Percentiles rank a stretch among this genome's conserved stretches.
These are phyloP conservation scores for Xanthoconium separans DNA, from an alignment of 1,284 basidiomycete genomes.

Conservation along the genomic window DNA sequence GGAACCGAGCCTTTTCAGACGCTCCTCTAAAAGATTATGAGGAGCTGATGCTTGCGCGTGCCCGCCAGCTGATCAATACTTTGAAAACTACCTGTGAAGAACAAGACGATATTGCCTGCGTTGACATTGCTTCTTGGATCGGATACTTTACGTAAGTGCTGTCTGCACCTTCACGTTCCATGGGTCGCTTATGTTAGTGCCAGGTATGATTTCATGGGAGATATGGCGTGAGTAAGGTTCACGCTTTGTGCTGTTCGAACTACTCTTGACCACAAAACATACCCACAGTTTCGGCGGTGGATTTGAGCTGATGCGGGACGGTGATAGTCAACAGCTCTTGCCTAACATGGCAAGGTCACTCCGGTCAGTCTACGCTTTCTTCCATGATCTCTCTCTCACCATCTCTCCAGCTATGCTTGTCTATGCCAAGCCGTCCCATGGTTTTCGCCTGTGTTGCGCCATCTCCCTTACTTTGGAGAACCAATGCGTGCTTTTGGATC, in stretches of 20 bases:
- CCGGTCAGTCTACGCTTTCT: constrained; percentile 15
- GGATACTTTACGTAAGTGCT: constrained; percentile 21
- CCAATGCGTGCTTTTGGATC: constrained; percentile 22
- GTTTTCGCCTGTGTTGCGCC: constrained; percentile 27
- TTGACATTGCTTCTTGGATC: constrained; percentile 23
- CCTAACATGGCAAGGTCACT: constrained; percentile 20
- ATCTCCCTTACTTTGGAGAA: constrained; percentile 23
- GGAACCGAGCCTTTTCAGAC: constrained; percentile 42
- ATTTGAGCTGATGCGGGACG: constrained; percentile 24
- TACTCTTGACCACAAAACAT: neutral
- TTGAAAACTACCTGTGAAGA: constrained; percentile 21
- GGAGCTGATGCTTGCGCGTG: constrained; percentile 33
- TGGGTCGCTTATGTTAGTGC: neutral
- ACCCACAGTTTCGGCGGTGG: constrained; percentile 24
- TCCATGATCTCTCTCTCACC: constrained; percentile 7
- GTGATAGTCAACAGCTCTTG: constrained; percentile 17
- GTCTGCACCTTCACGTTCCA: neutral
- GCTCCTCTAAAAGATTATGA: constrained; percentile 40
- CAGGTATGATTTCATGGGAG: constrained; percentile 30
- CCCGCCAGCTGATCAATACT: constrained; percentile 34
- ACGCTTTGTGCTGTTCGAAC: neutral
- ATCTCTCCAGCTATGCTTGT: constrained; percentile 11
- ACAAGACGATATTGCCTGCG: constrained; percentile 4
- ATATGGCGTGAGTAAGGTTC: constrained; percentile 26
- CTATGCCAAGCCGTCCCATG: constrained; percentile 32